Conservation (phyloP, 768 basidiomycete genomes). For the Phlebiopsis flavidoalba region DNA sequence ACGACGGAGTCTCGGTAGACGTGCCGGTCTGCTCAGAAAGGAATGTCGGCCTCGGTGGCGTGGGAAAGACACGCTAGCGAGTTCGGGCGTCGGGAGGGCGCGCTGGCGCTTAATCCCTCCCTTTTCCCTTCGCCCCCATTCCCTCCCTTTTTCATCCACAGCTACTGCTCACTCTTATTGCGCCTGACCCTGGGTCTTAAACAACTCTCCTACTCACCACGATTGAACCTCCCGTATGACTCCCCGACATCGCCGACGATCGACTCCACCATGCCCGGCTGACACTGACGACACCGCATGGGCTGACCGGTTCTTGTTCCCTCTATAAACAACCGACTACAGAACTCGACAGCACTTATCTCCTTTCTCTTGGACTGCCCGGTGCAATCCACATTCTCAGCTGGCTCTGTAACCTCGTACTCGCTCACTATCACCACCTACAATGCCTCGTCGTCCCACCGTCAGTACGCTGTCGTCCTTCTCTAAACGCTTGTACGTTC, state of each 20-base stretch:
- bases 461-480: not conserved
- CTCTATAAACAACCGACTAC: not conserved
- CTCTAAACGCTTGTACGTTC: not conserved
- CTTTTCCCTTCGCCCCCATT: not conserved
- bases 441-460: not conserved
- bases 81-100: not conserved
- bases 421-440: not conserved
- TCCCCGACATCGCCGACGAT: not conserved
- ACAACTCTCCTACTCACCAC: not conserved
- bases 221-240: too few relatives aligned
- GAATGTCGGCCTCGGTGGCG: not conserved
- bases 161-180: not conserved
- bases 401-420: not conserved
- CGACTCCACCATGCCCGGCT: not conserved
- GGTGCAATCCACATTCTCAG: not conserved
- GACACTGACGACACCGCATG: not conserved
- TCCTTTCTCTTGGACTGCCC: not conserved
- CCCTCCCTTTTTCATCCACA: not conserved
- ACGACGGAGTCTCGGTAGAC: not conserved
- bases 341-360: not conserved
- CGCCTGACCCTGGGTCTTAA: not conserved
- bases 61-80: not conserved
- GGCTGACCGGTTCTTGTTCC: not conserved
- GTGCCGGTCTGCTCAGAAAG: not conserved
- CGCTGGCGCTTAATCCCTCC: not conserved